Evolutionary conservation across 768 basidiomycete genomes (phyloP).

Genomic region (Pleurotus pulmonarius): DNA sequence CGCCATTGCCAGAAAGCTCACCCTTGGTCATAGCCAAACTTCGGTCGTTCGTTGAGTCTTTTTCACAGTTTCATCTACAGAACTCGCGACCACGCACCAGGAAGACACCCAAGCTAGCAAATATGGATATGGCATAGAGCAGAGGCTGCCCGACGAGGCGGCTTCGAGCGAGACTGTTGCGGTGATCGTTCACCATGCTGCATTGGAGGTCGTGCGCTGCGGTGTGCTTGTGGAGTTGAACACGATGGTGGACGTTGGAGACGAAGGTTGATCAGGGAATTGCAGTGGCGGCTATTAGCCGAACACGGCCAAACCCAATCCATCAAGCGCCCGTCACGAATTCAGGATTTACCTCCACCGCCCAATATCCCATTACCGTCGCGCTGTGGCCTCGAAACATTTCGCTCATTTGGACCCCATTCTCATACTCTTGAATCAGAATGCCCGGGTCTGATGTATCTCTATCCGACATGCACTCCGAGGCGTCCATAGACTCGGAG

Average conservation of each 20-base stretch:
- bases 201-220: constrained; percentile 28
- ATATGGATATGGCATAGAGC: constrained; percentile 76
- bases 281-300: too few relatives aligned
- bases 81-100: constrained; percentile 48
- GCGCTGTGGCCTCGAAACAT: constrained; percentile 7
- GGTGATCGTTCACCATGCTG: constrained; percentile 44
- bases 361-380: background rate
- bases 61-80: too few relatives aligned
- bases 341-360: background rate
- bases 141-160: constrained; percentile 76
- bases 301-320: too few relatives aligned
- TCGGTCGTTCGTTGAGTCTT: background rate
- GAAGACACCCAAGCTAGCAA: constrained; percentile 83
- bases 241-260: background rate
- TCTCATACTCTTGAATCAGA: constrained; percentile 7
- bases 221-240: constrained; percentile 12
- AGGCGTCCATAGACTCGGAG: constrained; percentile 53
- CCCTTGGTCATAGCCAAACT: constrained; percentile 92
- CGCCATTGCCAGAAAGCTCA: constrained; percentile 26
- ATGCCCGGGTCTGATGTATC: constrained; percentile 67
- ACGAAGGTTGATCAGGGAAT: too few relatives aligned
- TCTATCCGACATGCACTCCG: constrained; percentile 55
- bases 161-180: constrained; percentile 27
- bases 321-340: background rate
- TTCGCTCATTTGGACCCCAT: constrained; percentile 13